Evolutionary conservation across 192 early-diverging fungal genomes (phyloP).

Genomic region (Umbelopsis vinacea): DNA sequence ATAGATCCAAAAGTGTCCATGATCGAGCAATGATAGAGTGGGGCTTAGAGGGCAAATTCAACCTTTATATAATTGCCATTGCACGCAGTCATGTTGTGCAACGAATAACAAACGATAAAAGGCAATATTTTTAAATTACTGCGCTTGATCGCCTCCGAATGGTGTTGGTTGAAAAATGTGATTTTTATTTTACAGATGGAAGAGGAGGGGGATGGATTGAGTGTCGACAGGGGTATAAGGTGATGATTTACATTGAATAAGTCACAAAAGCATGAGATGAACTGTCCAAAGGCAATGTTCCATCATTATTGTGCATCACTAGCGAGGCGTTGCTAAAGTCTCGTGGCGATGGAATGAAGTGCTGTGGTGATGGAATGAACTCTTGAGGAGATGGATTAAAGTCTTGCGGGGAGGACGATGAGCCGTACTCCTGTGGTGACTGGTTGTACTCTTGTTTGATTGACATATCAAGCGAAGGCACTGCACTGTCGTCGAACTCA

Average conservation of each 20-base stretch:
- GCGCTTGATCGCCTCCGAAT: background rate
- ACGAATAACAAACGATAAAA: too few relatives aligned
- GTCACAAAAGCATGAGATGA: background rate
- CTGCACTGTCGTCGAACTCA: slow-evolving; percentile 6
- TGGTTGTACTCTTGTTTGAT: background rate
- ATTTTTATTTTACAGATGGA: too few relatives aligned
- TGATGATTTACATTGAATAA: slow-evolving; percentile 3
- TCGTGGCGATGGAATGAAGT: too few relatives aligned
- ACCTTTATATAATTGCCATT: too few relatives aligned
- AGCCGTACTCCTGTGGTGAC: background rate
- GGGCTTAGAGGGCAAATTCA: too few relatives aligned
- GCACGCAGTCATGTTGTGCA: too few relatives aligned
- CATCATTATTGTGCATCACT: background rate
- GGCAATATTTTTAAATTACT: too few relatives aligned
- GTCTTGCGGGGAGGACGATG: too few relatives aligned
- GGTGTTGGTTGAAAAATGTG: too few relatives aligned
- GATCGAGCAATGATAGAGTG: too few relatives aligned
- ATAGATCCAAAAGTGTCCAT: too few relatives aligned
- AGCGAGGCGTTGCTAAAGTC: too few relatives aligned
- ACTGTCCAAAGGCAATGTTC: slow-evolving; percentile 7
- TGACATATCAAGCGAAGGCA: slow-evolving; percentile 9
- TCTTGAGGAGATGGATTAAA: background rate
- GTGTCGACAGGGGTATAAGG: background rate
- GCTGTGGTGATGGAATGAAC: background rate
- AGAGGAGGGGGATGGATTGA: background rate